These are phyloP conservation scores for Zymoseptoria tritici DNA, from an alignment of 2,329 filamentous ascomycete genomes.

Conservation along the genomic window DNA sequence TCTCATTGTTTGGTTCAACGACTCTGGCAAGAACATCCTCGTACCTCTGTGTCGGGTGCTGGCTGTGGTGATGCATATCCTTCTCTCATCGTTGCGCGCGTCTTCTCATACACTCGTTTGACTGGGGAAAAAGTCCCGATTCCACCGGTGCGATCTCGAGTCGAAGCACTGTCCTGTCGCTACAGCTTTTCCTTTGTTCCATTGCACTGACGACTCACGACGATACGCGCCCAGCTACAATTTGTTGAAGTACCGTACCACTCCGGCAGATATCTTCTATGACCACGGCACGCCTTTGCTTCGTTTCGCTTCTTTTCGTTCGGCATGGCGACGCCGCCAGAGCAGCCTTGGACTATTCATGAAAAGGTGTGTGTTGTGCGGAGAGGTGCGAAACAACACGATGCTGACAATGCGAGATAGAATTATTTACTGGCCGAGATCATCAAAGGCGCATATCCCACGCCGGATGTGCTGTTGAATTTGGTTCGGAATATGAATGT, in stretches of 20 bases:
- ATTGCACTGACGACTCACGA: not conserved
- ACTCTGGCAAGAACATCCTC: conserved; percentile 8
- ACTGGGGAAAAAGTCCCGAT: conserved; percentile 3
- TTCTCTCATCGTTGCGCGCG: conserved; percentile 21
- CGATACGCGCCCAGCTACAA: conserved; percentile 21
- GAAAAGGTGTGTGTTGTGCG: conserved; percentile 38
- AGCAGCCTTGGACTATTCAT: conserved; percentile 40
- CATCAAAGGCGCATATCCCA: conserved; percentile 41
- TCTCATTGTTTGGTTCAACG: conserved; percentile 11
- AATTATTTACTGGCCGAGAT: conserved; percentile 44
- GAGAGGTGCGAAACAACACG: conserved; percentile 6
- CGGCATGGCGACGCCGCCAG: conserved; percentile 38
- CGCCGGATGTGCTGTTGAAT: conserved; percentile 37
- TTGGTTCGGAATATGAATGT: conserved; percentile 38
- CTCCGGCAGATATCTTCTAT: conserved; percentile 25
- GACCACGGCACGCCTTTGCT: conserved; percentile 20
- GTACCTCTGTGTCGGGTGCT: conserved; percentile 15
- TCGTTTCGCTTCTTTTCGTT: conserved; percentile 25
- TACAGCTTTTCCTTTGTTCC: conserved; percentile 19
- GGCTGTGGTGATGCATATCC: conserved; percentile 21
- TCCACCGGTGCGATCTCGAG: conserved; percentile 10
- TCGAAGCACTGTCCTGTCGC: conserved; percentile 14
- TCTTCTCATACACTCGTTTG: conserved; percentile 28
- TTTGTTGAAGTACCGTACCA: conserved; percentile 20
- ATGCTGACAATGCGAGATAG: conserved; percentile 20